Evolutionary conservation across 2,329 filamentous ascomycete genomes (phyloP).

Genomic region (Colletotrichum trifolii): DNA sequence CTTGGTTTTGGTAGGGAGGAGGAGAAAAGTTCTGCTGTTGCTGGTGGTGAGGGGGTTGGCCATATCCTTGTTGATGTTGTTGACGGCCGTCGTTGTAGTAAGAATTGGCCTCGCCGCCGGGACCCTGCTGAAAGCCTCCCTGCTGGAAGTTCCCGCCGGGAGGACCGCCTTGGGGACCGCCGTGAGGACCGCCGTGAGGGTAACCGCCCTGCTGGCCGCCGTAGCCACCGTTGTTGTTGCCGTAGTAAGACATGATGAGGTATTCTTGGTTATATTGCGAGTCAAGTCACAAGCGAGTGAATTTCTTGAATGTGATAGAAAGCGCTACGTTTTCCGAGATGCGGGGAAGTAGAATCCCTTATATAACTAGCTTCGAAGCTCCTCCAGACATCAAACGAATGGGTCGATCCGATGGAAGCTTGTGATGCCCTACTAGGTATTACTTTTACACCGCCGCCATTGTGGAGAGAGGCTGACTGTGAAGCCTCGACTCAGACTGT

Average conservation of each 20-base stretch:
- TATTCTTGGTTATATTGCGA: neutral
- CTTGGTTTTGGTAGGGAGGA: slow-evolving; percentile 29
- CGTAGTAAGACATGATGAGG: slow-evolving; percentile 29
- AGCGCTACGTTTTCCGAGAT: neutral
- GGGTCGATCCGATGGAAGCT: slow-evolving; percentile 25
- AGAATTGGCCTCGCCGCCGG: slow-evolving; percentile 25
- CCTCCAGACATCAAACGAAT: slow-evolving; percentile 8
- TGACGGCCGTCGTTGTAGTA: slow-evolving; percentile 29
- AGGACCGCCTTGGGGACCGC: neutral
- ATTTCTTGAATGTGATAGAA: neutral
- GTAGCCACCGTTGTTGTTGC: slow-evolving; percentile 27
- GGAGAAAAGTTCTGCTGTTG: slow-evolving; percentile 25
- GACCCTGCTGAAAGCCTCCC: slow-evolving; percentile 15
- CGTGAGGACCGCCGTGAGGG: slow-evolving; percentile 7
- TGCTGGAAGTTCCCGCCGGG: neutral
- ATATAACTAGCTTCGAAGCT: slow-evolving; percentile 28
- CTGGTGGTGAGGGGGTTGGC: slow-evolving; percentile 29
- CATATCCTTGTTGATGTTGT: slow-evolving; percentile 26
- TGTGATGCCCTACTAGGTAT: slow-evolving; percentile 23
- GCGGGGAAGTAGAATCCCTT: slow-evolving; percentile 31
- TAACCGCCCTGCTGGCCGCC: slow-evolving; percentile 18
- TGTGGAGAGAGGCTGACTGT: slow-evolving; percentile 31
- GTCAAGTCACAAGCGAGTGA: neutral
- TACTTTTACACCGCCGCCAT: slow-evolving; percentile 34
- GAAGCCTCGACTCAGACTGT: slow-evolving; percentile 31